Evolutionary conservation across 495 filamentous ascomycete species (phyloP).

Genomic region (Lasiosphaeria miniovina): DNA sequence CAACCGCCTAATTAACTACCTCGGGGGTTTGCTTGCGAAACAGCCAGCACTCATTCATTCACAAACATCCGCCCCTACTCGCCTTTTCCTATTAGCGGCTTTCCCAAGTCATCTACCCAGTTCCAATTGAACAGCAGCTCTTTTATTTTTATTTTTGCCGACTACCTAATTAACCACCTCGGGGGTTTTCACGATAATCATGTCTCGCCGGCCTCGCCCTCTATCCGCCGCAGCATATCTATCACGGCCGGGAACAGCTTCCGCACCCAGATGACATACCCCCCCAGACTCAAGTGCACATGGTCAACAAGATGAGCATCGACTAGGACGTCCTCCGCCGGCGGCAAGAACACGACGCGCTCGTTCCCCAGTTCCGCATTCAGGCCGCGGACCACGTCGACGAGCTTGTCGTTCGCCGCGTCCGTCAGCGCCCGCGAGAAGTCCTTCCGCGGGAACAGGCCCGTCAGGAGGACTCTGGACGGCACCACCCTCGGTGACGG

Average conservation of each 20-base stretch:
- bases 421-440: constrained; percentile 7
- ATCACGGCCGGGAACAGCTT: constrained; percentile 9
- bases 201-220: not conserved
- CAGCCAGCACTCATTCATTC: no score
- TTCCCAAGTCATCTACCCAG: no score
- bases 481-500: not conserved
- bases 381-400: constrained; percentile 7
- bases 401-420: constrained; percentile 17
- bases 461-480: constrained; percentile 19
- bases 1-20: no score
- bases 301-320: constrained; percentile 30
- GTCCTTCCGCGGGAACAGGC: constrained; percentile 20
- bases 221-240: not conserved
- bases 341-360: constrained; percentile 13
- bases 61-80: no score
- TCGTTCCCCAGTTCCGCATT: constrained; percentile 7
- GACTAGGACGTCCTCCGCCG: constrained; percentile 5
- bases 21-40: no score
- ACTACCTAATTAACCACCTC: no score
- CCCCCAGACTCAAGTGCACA: constrained; percentile 31
- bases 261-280: constrained; percentile 26
- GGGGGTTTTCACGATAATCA: not conserved
- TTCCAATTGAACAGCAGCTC: no score
- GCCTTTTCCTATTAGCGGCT: no score
- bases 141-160: no score